phyloP scores from a whole-genome alignment of 2,329 filamentous ascomycete species.

The Emydomyces testavorans region DNA sequence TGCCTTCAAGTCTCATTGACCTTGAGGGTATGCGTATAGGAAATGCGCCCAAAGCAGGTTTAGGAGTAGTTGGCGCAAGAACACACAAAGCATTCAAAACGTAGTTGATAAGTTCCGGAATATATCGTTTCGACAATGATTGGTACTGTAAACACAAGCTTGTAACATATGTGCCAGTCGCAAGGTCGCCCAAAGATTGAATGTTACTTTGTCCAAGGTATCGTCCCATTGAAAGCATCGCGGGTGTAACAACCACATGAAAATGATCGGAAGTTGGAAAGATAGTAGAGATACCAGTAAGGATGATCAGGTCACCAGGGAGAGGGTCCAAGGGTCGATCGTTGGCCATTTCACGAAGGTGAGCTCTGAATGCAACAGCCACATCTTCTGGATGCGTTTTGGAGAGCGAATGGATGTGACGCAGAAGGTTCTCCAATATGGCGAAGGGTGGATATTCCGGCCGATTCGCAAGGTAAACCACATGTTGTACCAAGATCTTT shows the following conservation, averaged over 20 bases:
- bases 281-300: conserved; percentile 71
- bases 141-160: conserved; percentile 76
- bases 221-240: conserved; percentile 69
- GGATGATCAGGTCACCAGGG: conserved; percentile 65
- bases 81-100: conserved; percentile 60
- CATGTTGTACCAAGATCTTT: conserved; percentile 41
- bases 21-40: conserved; percentile 48
- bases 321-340: conserved; percentile 42
- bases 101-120: conserved; percentile 81
- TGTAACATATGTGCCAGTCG: conserved; percentile 64
- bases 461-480: conserved; percentile 47
- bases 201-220: conserved; percentile 71
- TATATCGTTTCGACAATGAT: conserved; percentile 67
- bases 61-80: conserved; percentile 47
- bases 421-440: conserved; percentile 65
- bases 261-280: conserved; percentile 97
- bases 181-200: conserved; percentile 52
- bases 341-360: conserved; percentile 48
- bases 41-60: conserved; percentile 43
- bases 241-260: conserved; percentile 85
- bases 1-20: conserved; percentile 15
- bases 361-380: conserved; percentile 62
- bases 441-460: conserved; percentile 47
- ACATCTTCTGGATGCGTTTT: conserved; percentile 74
- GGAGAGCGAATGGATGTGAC: conserved; percentile 85